Conservation (phyloP, 2,329 filamentous ascomycete genomes). For the Aspergillus tamarii region DNA sequence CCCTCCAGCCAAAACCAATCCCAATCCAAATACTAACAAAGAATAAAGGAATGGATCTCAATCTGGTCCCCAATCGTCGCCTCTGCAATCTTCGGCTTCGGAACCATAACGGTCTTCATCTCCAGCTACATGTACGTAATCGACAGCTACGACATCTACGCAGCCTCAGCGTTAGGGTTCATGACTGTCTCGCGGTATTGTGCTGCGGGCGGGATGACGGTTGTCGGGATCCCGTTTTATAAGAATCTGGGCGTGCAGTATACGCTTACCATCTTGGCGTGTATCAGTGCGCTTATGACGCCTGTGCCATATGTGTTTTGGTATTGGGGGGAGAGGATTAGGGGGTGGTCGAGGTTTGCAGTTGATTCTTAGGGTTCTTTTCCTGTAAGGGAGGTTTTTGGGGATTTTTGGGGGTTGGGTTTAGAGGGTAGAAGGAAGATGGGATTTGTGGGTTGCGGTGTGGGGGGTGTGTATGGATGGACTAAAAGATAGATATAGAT, state of each 20-base stretch:
- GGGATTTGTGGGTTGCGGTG: not conserved
- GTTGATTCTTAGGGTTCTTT: not conserved
- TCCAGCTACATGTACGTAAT: conserved; percentile 62
- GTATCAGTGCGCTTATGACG: conserved; percentile 42
- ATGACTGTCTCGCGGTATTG: conserved; percentile 49
- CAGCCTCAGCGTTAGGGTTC: conserved; percentile 53
- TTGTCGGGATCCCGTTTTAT: conserved; percentile 44
- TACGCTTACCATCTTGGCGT: conserved; percentile 47
- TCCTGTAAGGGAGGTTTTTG: too few relatives aligned
- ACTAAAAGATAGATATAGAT: not conserved
- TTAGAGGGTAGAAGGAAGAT: not conserved
- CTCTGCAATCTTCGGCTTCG: conserved; percentile 57
- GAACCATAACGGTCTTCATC: conserved; percentile 55
- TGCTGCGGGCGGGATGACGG: conserved; percentile 43
- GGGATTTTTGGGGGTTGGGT: too few relatives aligned
- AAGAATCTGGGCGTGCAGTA: conserved; percentile 47
- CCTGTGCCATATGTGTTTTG: conserved; percentile 47
- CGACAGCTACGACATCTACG: conserved; percentile 58
- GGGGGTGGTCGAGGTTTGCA: conserved; percentile 15
- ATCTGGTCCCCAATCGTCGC: conserved; percentile 57
- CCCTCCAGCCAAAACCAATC: not conserved
- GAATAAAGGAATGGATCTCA: conserved; percentile 37
- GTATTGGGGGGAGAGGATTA: conserved; percentile 25
- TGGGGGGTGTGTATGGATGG: not conserved
- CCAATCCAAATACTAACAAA: not conserved